These are phyloP conservation scores for Glonium stellatum DNA, from an alignment of 495 filamentous ascomycete genomes.

Conservation along the genomic window DNA sequence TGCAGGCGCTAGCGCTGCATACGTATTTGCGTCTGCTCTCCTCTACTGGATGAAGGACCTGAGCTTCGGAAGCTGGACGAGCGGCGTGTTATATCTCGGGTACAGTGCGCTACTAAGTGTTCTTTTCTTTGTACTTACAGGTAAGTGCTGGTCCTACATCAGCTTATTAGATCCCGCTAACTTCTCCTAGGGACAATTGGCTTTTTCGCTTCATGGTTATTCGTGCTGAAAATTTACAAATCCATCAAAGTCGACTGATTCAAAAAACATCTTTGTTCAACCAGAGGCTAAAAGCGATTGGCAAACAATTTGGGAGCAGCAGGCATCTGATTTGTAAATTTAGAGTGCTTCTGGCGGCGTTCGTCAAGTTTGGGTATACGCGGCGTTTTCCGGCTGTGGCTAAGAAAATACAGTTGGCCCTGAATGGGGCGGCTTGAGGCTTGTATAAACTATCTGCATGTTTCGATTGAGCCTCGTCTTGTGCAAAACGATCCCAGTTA, in stretches of 20 bases:
- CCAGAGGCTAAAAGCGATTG: no score
- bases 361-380: no score
- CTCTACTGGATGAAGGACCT: constrained; percentile 83
- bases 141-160: constrained; percentile 46
- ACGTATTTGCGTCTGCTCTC: constrained; percentile 82
- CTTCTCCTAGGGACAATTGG: constrained; percentile 73
- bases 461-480: no score
- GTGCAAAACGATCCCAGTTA: no score
- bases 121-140: constrained; percentile 86
- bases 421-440: no score
- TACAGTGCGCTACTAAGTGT: constrained; percentile 87
- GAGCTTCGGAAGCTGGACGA: constrained; percentile 73
- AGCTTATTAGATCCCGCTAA: neutral
- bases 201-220: constrained; percentile 89
- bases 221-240: constrained; percentile 85
- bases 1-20: constrained; percentile 77
- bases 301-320: no score
- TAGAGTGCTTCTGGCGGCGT: no score
- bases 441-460: no score
- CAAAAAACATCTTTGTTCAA: no score
- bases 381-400: no score
- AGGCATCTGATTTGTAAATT: no score
- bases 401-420: no score
- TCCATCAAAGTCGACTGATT: constrained; percentile 83
- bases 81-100: constrained; percentile 84